These are phyloP conservation scores for Mallotus japonicus DNA, from an alignment of 441 rosid species.

Conservation along the genomic window DNA sequence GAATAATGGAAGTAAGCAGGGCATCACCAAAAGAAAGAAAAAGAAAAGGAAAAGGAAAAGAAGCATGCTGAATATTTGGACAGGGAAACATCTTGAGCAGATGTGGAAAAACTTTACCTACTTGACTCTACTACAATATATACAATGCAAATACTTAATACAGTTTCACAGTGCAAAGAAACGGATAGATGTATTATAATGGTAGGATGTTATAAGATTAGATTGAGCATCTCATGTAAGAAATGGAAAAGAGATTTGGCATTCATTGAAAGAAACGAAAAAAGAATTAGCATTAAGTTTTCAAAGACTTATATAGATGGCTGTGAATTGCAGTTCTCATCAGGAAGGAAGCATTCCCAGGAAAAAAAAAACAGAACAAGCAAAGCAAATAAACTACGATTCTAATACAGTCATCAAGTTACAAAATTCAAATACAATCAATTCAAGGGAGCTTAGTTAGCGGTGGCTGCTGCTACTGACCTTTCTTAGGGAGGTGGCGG, in stretches of 20 bases:
- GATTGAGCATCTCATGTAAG: neutral
- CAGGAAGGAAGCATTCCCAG: too few relatives aligned
- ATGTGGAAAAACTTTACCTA: neutral
- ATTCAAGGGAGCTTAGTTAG: slow-evolving; percentile 42
- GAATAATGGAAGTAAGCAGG: too few relatives aligned
- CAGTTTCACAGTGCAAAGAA: neutral
- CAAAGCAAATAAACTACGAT: too few relatives aligned
- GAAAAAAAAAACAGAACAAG: too few relatives aligned
- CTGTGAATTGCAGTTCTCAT: slow-evolving; percentile 38
- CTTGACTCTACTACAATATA: neutral
- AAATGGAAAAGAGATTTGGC: neutral
- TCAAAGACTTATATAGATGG: slow-evolving; percentile 46
- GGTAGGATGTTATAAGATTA: neutral
- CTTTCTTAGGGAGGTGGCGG: slow-evolving; percentile 28
- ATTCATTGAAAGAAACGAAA: too few relatives aligned
- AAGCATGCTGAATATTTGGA: neutral
- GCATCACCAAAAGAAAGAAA: too few relatives aligned
- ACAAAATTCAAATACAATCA: too few relatives aligned
- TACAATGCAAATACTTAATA: neutral
- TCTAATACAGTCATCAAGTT: too few relatives aligned
- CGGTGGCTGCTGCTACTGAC: slow-evolving; percentile 33
- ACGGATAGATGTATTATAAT: neutral
- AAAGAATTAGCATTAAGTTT: neutral
- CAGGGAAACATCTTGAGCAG: neutral
- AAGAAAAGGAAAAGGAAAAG: too few relatives aligned